Conservation (phyloP, 2,329 filamentous ascomycete species). For the Penicillium italicum region DNA sequence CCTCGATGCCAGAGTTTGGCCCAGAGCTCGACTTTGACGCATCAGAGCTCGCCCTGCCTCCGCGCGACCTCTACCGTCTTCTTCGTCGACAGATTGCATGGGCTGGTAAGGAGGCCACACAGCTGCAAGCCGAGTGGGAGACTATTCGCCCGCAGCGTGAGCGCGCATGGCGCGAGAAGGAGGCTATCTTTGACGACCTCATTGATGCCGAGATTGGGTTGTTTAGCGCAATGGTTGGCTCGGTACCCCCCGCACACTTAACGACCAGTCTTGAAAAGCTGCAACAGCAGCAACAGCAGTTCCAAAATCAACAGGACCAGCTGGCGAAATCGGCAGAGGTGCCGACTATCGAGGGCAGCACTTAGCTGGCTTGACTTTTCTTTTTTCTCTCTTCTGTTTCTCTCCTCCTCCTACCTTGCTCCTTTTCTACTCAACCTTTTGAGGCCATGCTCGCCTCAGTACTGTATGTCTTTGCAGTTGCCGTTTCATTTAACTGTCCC, state of each 20-base stretch:
- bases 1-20: slow-evolving; percentile 38
- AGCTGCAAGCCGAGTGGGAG: slow-evolving; percentile 42
- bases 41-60: slow-evolving; percentile 42
- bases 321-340: slow-evolving; percentile 12
- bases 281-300: slow-evolving; percentile 22
- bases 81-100: slow-evolving; percentile 48
- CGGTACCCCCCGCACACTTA: slow-evolving; percentile 5
- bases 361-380: slow-evolving; percentile 1
- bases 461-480: background rate
- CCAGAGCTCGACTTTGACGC: slow-evolving; percentile 43
- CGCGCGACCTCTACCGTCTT: slow-evolving; percentile 44
- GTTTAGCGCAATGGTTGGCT: slow-evolving; percentile 30
- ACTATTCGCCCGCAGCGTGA: slow-evolving; percentile 37
- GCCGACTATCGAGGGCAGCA: slow-evolving; percentile 7
- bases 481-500: background rate
- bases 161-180: slow-evolving; percentile 42
- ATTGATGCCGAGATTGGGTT: slow-evolving; percentile 41
- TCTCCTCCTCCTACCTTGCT: background rate
- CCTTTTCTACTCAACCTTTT: background rate
- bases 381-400: background rate
- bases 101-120: slow-evolving; percentile 44
- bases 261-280: slow-evolving; percentile 24
- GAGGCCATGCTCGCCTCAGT: background rate
- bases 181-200: slow-evolving; percentile 43
- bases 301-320: slow-evolving; percentile 21